Evolutionary conservation across 768 basidiomycete genomes (phyloP).

Genomic region (Sistotremastrum niveocremeum): DNA sequence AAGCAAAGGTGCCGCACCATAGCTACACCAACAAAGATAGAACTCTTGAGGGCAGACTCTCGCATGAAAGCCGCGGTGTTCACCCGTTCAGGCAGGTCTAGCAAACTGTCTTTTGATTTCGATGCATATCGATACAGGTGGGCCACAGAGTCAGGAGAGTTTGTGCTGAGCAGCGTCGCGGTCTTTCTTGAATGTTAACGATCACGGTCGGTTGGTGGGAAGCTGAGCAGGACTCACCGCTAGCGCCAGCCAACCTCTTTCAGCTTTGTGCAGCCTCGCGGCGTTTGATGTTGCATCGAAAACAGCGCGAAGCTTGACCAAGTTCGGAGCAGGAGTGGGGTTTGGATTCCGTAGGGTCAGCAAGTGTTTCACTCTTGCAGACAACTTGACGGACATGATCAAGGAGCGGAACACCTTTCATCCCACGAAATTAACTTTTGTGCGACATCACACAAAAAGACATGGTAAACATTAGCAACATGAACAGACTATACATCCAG

Average conservation of each 20-base stretch:
- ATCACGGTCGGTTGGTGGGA: slow-evolving; percentile 11
- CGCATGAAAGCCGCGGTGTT: slow-evolving; percentile 75
- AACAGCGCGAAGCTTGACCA: slow-evolving; percentile 36
- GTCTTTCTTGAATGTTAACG: slow-evolving; percentile 33
- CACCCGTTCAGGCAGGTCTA: slow-evolving; percentile 40
- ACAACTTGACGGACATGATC: slow-evolving; percentile 20
- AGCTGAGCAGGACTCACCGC: slow-evolving; percentile 32
- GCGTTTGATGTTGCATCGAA: slow-evolving; percentile 51
- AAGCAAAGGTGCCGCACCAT: slow-evolving; percentile 34
- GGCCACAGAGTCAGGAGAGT: slow-evolving; percentile 66
- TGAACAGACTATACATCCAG: too few species aligned
- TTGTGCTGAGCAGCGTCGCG: slow-evolving; percentile 70
- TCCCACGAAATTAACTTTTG: too few species aligned
- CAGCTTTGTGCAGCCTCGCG: slow-evolving; percentile 48
- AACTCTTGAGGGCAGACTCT: slow-evolving; percentile 80
- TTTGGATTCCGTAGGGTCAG: slow-evolving; percentile 54
- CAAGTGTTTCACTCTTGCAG: slow-evolving; percentile 58
- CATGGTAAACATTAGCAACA: too few species aligned
- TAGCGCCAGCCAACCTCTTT: slow-evolving; percentile 72
- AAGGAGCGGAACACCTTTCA: neutral
- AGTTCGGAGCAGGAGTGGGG: slow-evolving; percentile 41
- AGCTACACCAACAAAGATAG: slow-evolving; percentile 80
- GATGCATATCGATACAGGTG: slow-evolving; percentile 73
- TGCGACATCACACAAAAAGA: too few species aligned
- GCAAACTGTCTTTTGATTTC: slow-evolving; percentile 29